Evolutionary conservation across 495 filamentous ascomycete genomes (phyloP), one percentile per base, ranked within the genome.

Genomic region (Neurospora sp.): DNA sequence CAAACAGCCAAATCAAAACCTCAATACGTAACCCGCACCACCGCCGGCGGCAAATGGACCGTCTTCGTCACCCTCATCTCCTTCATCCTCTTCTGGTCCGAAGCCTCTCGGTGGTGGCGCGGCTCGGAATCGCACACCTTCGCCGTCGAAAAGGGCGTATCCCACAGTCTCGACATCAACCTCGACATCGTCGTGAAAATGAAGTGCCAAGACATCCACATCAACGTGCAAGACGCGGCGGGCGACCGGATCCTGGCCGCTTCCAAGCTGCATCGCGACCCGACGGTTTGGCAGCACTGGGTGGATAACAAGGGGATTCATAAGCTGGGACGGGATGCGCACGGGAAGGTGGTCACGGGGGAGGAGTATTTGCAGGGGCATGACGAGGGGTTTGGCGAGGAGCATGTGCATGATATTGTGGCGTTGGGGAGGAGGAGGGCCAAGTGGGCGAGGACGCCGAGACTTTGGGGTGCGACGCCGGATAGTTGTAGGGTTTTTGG

Each of bases 161-260:
- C 91, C 0, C 94, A 94, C 81, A 83, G 88, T 44, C 88, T 99
- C 74, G 93, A 97, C 83, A 92, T 99, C 81, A 99, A 99, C 85
- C 85, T 98, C 40, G 96, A 99, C 84, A 89, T 97, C 40, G 93
- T 98, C 1, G 83, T 98, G n/a, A 85, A 88, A 40, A 99, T 99
- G 96, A 83, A 86, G 76, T 99, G 96, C 86, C 84, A 87, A 41
- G 89, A 94, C 78, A 86, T 99, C 22, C 93, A 97, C 82, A 85
- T 99, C 82, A 99, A 99, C 85, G 94, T 98, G 70, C 96, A 99
- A 84, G 96, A 99, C 81, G 96, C 94, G 16, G 88, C 92, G 0
- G 93, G 96, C 39, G 96, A 99, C 82, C 88, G 92, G 48, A 94
- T 98, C 77, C 86, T 97, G 7, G 96, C 96, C 2, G 93, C 89